Percentiles rank a stretch among this genome's conserved stretches.
phyloP scores from a whole-genome alignment of 495 filamentous ascomycete genomes.

The Lophium mytilinum region DNA sequence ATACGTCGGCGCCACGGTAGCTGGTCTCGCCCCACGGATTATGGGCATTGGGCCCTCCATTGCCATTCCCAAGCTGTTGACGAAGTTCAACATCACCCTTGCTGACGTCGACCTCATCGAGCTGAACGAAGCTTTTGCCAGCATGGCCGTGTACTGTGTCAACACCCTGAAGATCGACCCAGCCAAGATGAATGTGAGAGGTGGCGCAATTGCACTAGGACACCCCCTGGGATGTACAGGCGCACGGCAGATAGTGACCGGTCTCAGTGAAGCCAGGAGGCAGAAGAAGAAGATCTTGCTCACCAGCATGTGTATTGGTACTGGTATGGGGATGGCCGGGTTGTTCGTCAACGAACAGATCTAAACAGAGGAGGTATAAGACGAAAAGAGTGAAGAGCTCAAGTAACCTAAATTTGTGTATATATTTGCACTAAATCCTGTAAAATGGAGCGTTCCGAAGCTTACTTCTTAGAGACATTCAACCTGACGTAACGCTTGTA shows the following conservation, averaged over 20 bases:
- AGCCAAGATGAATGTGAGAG: conserved; percentile 82
- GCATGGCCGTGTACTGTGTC: conserved; percentile 91
- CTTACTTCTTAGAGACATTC: too few relatives aligned
- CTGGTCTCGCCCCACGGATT: conserved; percentile 80
- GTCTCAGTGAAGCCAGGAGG: conserved; percentile 62
- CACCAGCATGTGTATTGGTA: conserved; percentile 37
- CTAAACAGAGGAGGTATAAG: conserved; percentile 7
- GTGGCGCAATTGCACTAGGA: conserved; percentile 86
- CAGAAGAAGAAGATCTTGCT: conserved; percentile 37
- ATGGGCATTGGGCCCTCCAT: conserved; percentile 96
- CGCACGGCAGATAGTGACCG: conserved; percentile 67
- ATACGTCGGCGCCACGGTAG: conserved; percentile 84
- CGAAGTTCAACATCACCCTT: conserved; percentile 68
- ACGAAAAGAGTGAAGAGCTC: too few relatives aligned
- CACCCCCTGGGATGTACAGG: conserved; percentile 92
- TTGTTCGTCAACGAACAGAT: conserved; percentile 36
- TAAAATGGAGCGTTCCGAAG: too few relatives aligned
- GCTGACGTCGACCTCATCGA: conserved; percentile 84
- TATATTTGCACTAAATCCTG: too few relatives aligned
- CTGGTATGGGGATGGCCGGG: conserved; percentile 34
- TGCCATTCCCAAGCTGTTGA: conserved; percentile 88
- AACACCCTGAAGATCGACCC: conserved; percentile 68
- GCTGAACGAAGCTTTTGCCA: conserved; percentile 96
- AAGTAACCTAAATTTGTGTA: too few relatives aligned
- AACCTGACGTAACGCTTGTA: too few relatives aligned